Evolutionary conservation across 2,329 filamentous ascomycete genomes (phyloP).

Genomic region (Myriosclerotinia curreyana): DNA sequence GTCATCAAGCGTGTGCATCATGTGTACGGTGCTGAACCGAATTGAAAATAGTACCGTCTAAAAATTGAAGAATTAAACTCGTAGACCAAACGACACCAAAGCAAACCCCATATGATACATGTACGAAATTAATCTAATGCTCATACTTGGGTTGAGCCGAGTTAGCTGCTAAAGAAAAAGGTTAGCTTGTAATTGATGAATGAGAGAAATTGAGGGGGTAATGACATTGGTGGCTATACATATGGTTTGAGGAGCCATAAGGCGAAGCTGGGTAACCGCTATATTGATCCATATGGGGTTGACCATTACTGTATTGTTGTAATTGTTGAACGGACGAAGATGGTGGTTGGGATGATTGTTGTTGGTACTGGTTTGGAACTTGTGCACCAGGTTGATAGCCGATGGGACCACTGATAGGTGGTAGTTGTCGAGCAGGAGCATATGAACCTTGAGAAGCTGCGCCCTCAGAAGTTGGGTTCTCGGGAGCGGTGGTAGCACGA

Average conservation of each 20-base stretch:
- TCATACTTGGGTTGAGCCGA: conserved; percentile 38
- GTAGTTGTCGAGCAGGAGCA: conserved; percentile 58
- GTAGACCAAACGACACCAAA: conserved; percentile 33
- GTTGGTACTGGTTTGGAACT: conserved; percentile 41
- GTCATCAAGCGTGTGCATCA: conserved; percentile 38
- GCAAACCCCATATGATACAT: conserved; percentile 41
- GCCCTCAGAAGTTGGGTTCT: conserved; percentile 49
- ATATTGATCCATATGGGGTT: conserved; percentile 41
- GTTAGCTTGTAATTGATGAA: conserved; percentile 30
- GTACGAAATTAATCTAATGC: conserved; percentile 35
- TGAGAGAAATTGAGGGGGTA: conserved; percentile 32
- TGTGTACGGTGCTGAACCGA: conserved; percentile 36
- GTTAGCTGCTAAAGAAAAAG: conserved; percentile 34
- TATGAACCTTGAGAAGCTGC: conserved; percentile 49
- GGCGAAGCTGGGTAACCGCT: conserved; percentile 57
- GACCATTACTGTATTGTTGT: conserved; percentile 51
- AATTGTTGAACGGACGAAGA: conserved; percentile 52
- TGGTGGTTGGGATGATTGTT: conserved; percentile 45
- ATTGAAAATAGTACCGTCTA: conserved; percentile 32
- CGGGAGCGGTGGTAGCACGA: conserved; percentile 57
- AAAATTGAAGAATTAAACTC: conserved; percentile 32
- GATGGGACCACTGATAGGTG: conserved; percentile 53
- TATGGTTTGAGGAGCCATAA: conserved; percentile 50
- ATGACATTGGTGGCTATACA: conserved; percentile 57
- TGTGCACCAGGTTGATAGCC: conserved; percentile 63